A percentile compares a stretch with the other conserved stretches of the same genome.
Evolutionary conservation across 1,284 basidiomycete genomes (phyloP).

Genomic region (Puccinia triticina): DNA sequence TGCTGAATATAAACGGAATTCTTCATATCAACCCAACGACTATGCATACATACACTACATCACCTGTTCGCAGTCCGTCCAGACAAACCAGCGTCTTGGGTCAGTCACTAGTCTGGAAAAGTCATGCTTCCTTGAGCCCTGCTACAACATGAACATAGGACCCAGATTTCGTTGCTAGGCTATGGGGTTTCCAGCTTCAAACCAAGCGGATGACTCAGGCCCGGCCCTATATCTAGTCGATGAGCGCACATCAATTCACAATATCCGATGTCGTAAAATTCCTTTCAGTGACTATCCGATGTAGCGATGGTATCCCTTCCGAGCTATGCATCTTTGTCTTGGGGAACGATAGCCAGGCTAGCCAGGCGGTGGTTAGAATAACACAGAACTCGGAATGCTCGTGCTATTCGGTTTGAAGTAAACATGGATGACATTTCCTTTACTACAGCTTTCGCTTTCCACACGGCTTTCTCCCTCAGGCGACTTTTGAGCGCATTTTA

Average conservation of each 20-base stretch:
- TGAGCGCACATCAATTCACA: not conserved
- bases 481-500: not conserved
- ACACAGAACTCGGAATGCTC: not conserved
- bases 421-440: not conserved
- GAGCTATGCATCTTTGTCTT: too few relatives aligned
- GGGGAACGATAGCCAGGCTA: too few relatives aligned
- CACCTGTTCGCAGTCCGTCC: too few relatives aligned
- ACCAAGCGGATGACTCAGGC: not conserved
- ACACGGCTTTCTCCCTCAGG: not conserved
- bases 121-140: too few relatives aligned
- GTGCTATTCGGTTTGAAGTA: not conserved
- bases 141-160: not conserved
- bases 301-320: not conserved
- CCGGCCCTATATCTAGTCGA: not conserved
- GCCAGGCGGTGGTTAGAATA: not conserved
- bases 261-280: not conserved
- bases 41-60: too few relatives aligned
- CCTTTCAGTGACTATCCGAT: conserved; percentile 6
- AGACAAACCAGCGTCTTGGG: too few relatives aligned
- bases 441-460: not conserved
- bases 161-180: not conserved
- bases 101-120: too few relatives aligned
- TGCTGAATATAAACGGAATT: too few relatives aligned
- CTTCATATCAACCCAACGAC: too few relatives aligned
- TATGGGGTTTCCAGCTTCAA: not conserved